These are phyloP conservation scores for Nigrograna mackinnonii DNA, from an alignment of 2,329 filamentous ascomycete species.

Conservation along the genomic window DNA sequence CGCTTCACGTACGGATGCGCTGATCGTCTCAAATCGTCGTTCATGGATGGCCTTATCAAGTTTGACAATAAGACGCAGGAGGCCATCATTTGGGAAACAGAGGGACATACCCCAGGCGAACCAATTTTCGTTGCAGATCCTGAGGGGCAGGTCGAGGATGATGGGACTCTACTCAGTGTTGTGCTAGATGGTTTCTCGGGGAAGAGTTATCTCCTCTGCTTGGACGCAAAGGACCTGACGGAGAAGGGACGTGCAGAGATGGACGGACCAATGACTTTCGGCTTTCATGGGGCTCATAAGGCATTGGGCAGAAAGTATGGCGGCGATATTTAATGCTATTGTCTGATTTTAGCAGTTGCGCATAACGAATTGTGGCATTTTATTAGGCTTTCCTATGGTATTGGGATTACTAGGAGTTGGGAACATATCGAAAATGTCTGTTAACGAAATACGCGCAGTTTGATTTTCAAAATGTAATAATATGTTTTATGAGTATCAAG, in stretches of 20 bases:
- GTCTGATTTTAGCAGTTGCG: not conserved
- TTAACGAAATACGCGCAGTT: not conserved
- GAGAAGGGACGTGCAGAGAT: slow-evolving; percentile 69
- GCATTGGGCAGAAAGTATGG: slow-evolving; percentile 15
- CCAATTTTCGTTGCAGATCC: slow-evolving; percentile 67
- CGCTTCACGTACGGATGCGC: slow-evolving; percentile 65
- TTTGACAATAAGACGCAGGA: slow-evolving; percentile 62
- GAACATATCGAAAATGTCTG: not conserved
- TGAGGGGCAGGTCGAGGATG: slow-evolving; percentile 59
- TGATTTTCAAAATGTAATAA: not conserved
- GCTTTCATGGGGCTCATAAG: slow-evolving; percentile 66
- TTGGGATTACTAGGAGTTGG: not conserved
- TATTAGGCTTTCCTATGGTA: not conserved
- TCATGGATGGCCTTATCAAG: slow-evolving; percentile 68
- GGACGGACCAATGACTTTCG: slow-evolving; percentile 62
- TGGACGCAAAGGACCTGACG: slow-evolving; percentile 65
- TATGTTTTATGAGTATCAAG: not conserved
- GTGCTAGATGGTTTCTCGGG: slow-evolving; percentile 64
- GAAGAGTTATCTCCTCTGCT: slow-evolving; percentile 67
- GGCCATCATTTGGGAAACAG: slow-evolving; percentile 59
- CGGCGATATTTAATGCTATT: slow-evolving; percentile 14
- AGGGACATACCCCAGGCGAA: slow-evolving; percentile 69
- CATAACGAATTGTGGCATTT: not conserved
- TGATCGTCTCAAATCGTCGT: slow-evolving; percentile 61
- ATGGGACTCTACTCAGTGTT: slow-evolving; percentile 64